Percentiles rank a stretch among this genome's conserved stretches.
These are phyloP conservation scores for Scheffersomyces quercinus DNA, from an alignment of 1,139 yeast genomes.

Conservation along the genomic window DNA sequence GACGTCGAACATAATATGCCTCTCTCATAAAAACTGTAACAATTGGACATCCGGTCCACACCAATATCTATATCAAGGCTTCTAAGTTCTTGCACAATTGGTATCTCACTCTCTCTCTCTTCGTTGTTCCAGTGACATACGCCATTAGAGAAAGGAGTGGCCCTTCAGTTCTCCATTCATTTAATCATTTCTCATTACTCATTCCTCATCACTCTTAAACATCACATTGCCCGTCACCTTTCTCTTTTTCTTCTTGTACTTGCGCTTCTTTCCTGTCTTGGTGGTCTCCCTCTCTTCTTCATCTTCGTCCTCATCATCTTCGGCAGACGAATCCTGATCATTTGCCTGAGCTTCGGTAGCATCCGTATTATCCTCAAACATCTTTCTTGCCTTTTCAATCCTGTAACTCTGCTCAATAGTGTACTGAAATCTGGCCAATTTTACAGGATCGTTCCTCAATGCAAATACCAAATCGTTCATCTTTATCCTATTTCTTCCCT, in stretches of 20 bases:
- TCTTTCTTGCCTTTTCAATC: constrained; percentile 78
- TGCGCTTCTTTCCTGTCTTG: constrained; percentile 12
- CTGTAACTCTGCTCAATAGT: constrained; percentile 71
- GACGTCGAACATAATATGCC: too few relatives aligned
- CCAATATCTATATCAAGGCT: too few relatives aligned
- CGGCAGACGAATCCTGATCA: constrained; percentile 9
- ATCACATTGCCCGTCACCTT: constrained; percentile 10
- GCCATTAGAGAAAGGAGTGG: too few relatives aligned
- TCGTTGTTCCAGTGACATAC: too few relatives aligned
- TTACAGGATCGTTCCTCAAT: constrained; percentile 76
- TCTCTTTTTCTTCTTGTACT: constrained; percentile 9
- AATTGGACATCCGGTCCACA: too few relatives aligned
- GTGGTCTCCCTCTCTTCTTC: constrained; percentile 10
- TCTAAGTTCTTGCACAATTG: too few relatives aligned
- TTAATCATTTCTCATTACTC: too few relatives aligned
- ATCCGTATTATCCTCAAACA: constrained; percentile 61
- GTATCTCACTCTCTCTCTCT: too few relatives aligned
- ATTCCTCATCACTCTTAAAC: constrained; percentile 4
- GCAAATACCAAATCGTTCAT: constrained; percentile 90
- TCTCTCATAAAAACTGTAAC: too few relatives aligned
- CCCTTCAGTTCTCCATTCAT: too few relatives aligned
- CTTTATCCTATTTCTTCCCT: constrained; percentile 70
- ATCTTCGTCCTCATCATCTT: constrained; percentile 14
- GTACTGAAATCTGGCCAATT: constrained; percentile 82
- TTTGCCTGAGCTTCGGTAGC: constrained; percentile 7